Conservation (phyloP, 75 land plant genomes). For the Picea sitchensis region DNA sequence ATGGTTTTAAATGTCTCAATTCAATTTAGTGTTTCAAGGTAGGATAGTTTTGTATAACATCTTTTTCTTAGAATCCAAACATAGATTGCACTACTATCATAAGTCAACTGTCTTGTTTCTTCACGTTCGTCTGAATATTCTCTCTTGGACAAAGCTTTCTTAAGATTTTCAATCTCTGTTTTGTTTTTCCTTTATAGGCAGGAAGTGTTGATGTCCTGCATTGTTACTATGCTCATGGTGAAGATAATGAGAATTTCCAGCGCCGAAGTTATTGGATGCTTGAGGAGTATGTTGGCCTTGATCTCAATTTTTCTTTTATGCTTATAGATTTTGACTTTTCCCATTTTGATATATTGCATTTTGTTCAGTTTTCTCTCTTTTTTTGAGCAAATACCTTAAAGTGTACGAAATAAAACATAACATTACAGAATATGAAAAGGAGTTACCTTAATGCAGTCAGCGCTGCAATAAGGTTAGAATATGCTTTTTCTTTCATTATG, state of each 20-base stretch:
- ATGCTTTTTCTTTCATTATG: no score
- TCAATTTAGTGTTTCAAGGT: background rate
- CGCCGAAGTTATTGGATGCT: slow-evolving; percentile 96
- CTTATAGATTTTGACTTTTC: no score
- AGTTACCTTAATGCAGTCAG: no score
- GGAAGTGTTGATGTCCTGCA: slow-evolving; percentile 84
- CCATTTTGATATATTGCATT: no score
- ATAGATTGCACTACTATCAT: background rate
- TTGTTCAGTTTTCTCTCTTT: no score
- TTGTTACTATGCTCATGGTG: slow-evolving; percentile 99
- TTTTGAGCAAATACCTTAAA: no score
- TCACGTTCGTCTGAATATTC: background rate
- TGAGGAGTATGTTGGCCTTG: slow-evolving; percentile 46
- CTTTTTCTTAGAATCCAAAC: background rate
- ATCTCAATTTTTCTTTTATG: no score
- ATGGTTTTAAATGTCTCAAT: no score
- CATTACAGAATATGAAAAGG: no score
- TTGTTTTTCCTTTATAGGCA: slow-evolving; percentile 39
- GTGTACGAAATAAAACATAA: no score
- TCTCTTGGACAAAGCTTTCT: background rate
- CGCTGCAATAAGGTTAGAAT: no score
- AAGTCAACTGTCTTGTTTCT: background rate
- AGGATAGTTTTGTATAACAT: background rate
- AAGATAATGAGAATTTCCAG: slow-evolving; percentile 85
- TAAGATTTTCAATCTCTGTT: background rate